Base-by-base conservation (phyloP, 768 basidiomycete species). In the Steccherinum ochraceum region DNA sequence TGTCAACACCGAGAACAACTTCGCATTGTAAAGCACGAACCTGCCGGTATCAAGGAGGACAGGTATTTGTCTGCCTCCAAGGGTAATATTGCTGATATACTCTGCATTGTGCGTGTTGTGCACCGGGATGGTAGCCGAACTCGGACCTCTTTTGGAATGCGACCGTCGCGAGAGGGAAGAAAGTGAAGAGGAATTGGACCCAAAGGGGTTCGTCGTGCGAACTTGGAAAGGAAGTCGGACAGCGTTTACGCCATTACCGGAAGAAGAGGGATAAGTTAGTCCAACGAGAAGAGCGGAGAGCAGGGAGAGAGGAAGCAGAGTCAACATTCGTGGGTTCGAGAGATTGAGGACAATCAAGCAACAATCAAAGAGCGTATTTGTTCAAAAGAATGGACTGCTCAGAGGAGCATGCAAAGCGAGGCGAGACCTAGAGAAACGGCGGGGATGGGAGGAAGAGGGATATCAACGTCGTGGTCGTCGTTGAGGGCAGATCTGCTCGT, bases 1-100 rank as follows among this genome's bases (percentile, higher is more conserved):
- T 43, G 27, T n/a, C n/a, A n/a, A 23, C 16, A 20, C 26, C 35
- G 11, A 39, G 24, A 47, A 50, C 45, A 55, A 44, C 50, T n/a
- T n/a, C n/a, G n/a, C n/a, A n/a, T n/a, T n/a, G n/a, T n/a, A n/a
- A n/a, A n/a, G n/a, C n/a, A n/a, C 68, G 16, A 54, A 83, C 86
- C 87, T 89, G 67, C 88, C 88, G 5, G 86, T 89, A 62, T 90
- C 88, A 48, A 90, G 65, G 58, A 87, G 69, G 47, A 89, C 83
- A 20, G 75, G 72, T 55, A 85, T 68, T 3, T 68, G 59, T 19
- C 66, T 66, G 16, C 84, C 84, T 13, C 79, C 83, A 40, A 90
- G 67, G 13, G 83, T 85, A 55, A 90, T 74, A 59, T 86, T 88
- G 39, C 77, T 71, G 46, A 84, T 79, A 61, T 90, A 90, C 59